These are phyloP conservation scores for Schwanniomyces pseudopolymorphus DNA, from an alignment of 805 yeast species.

Conservation along the genomic window DNA sequence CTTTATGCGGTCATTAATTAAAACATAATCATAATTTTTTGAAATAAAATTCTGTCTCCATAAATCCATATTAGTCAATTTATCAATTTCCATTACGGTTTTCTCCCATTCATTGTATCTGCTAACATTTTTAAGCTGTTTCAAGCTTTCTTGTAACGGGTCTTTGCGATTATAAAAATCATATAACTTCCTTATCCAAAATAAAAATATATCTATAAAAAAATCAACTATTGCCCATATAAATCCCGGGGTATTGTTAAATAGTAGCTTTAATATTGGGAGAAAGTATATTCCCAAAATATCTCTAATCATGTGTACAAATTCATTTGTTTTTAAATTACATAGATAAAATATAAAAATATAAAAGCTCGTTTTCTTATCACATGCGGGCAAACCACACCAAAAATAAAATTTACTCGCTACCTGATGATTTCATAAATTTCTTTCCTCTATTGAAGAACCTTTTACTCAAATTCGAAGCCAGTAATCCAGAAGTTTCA, in stretches of 20 bases:
- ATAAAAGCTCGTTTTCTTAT: neutral
- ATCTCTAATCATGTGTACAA: constrained; percentile 4
- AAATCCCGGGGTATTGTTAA: constrained; percentile 37
- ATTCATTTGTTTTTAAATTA: neutral
- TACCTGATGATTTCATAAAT: constrained; percentile 32
- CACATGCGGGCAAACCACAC: neutral
- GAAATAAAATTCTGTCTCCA: constrained; percentile 86
- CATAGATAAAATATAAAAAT: neutral
- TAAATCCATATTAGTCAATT: constrained; percentile 42
- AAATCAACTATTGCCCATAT: constrained; percentile 45
- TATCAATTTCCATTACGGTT: constrained; percentile 50
- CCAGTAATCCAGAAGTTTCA: constrained; percentile 44
- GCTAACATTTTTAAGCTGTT: constrained; percentile 49
- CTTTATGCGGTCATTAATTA: constrained; percentile 73
- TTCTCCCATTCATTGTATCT: constrained; percentile 72
- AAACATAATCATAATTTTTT: constrained; percentile 75
- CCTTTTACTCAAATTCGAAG: constrained; percentile 56
- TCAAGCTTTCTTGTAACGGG: constrained; percentile 48
- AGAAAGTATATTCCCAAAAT: constrained; percentile 8
- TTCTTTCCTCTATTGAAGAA: constrained; percentile 58
- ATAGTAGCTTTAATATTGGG: constrained; percentile 14
- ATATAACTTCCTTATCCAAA: constrained; percentile 44
- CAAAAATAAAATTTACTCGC: neutral
- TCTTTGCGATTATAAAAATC: constrained; percentile 37
- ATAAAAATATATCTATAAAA: constrained; percentile 42